Evolutionary conservation across 192 early-diverging fungal species (phyloP).

Genomic region (Rhizophlyctis rosea): DNA sequence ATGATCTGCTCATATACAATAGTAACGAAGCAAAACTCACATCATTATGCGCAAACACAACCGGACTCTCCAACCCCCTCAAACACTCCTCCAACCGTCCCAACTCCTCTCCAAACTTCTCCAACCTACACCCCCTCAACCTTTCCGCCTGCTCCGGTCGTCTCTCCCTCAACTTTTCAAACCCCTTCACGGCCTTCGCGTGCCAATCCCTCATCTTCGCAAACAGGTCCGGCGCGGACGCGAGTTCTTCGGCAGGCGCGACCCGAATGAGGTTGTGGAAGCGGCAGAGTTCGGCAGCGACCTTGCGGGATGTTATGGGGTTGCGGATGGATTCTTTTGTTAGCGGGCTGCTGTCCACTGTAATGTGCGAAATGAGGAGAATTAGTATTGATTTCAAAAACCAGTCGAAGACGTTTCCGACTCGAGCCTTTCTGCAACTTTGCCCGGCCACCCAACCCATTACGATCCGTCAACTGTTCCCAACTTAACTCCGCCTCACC

Average conservation of each 20-base stretch:
- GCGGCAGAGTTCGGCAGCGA: slow-evolving; percentile 68
- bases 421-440: too few species aligned
- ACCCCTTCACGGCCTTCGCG: slow-evolving; percentile 24
- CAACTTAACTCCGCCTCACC: too few species aligned
- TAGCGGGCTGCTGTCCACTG: slow-evolving; percentile 69
- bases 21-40: slow-evolving; percentile 29
- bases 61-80: slow-evolving; percentile 45
- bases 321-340: slow-evolving; percentile 66
- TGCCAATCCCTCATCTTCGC: slow-evolving; percentile 48
- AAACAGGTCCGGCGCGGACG: slow-evolving; percentile 60
- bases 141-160: slow-evolving; percentile 47
- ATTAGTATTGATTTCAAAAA: too few species aligned
- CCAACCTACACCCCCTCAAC: slow-evolving; percentile 42
- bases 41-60: slow-evolving; percentile 91
- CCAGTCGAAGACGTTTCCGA: too few species aligned
- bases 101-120: slow-evolving; percentile 48
- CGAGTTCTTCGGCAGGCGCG: slow-evolving; percentile 3
- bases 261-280: slow-evolving; percentile 54
- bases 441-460: too few species aligned
- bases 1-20: background rate
- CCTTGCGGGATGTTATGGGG: slow-evolving; percentile 58
- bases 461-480: too few species aligned
- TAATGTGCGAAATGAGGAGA: too few species aligned
- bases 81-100: slow-evolving; percentile 42
- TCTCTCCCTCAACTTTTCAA: slow-evolving; percentile 26